Evolutionary conservation across 2,329 filamentous ascomycete species (phyloP), one percentile per base, ranked within the genome.

Genomic region (Cladosporium sp.): DNA sequence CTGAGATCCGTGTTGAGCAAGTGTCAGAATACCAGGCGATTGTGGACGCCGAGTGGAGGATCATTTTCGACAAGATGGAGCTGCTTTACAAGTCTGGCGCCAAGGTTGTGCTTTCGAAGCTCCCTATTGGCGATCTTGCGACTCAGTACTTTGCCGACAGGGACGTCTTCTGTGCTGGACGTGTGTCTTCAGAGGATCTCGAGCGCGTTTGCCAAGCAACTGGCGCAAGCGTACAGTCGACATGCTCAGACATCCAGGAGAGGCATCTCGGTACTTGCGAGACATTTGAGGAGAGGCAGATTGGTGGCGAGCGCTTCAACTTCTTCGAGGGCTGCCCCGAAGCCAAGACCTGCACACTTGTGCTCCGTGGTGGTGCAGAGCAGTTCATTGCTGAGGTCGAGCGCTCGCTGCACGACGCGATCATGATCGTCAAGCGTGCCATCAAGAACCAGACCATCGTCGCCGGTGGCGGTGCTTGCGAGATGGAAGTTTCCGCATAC

Each of bases 331-430:
- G 93, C 70, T 99, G 94, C 80, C 90, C 93, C 30, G 88, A 87
- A 70, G 93, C 94, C 65, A 96, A 96, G 84, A 97, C 94, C 1
- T 99, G 94, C 82, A 99, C 94, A 9, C 82, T 99, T 19, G 87
- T 99, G 40, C 87, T 99, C 63, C 90, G 94, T 72, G 94, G 94
- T 70, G 94, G 94, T 65, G 94, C 94, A 37, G 94, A 99, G 80
- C 94, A 99, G 75, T 99, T 99, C 79, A 99, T 99, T 69, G 94
- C 94, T 60, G 94, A 99, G 76, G 94, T 97, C 1, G 94, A 99
- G 81, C 90, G 94, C 64, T 96, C 91, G 72, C 84, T 99, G 66
- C 94, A 99, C 81, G 94, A 99, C 71, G 94, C 94, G 68, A 97
- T 99, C 77, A 99, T 99, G 94, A 96, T 99, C 70, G 94, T 99